Base-by-base conservation (phyloP, 2,329 filamentous ascomycete species). In the Ophiostoma sp. region DNA sequence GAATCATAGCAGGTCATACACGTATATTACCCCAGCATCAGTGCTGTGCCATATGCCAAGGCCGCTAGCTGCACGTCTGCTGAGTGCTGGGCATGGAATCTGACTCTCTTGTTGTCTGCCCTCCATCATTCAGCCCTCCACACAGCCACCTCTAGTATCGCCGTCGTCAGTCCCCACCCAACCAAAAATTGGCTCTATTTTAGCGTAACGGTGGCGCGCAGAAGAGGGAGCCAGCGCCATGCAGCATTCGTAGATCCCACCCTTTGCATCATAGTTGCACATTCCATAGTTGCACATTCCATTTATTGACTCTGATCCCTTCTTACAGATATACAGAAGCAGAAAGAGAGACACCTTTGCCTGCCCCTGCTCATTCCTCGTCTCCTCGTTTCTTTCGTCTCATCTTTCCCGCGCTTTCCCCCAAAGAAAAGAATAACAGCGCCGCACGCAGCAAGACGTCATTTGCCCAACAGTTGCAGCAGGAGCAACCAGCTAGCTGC, bases 141-240 rank as follows among this genome's bases (percentile, higher is more conserved):
- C 62, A 39, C 62, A 65, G 62, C 62, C 62, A 65, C 35, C 35
- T 64, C 33, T n/a, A 65, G 33, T 65, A 39, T 35, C 20, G 8
- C 62, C 35, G n/a, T 65, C 33, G 17, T 23, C 33, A 15, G 35
- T 65, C 60, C 31, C 33, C 11, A 31, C n/a, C 35, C 33, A 39
- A 11, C 23, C 66, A 35, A 57, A n/a, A 60, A 41, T 64, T 48
- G 65, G 54, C 66, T 48, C 66, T 39, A 70, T n/a, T 31, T 20
- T 70, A 68, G 69, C 69, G 69, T 54, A 64, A 68, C 66, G 69
- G 66, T 36, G 35, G 67, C 41, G 39, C 68, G 67, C 44, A 54
- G 66, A 52, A 44, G 44, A 65, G 62, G 62, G 62, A 65, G 62
- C 62, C 62, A 36, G 66, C 66, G 66, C 66, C 31, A 67, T n/a